A percentile compares a stretch with the other conserved stretches of the same genome.
These are phyloP conservation scores for Tetracladium setigerum DNA, from an alignment of 495 filamentous ascomycete species.

Conservation along the genomic window DNA sequence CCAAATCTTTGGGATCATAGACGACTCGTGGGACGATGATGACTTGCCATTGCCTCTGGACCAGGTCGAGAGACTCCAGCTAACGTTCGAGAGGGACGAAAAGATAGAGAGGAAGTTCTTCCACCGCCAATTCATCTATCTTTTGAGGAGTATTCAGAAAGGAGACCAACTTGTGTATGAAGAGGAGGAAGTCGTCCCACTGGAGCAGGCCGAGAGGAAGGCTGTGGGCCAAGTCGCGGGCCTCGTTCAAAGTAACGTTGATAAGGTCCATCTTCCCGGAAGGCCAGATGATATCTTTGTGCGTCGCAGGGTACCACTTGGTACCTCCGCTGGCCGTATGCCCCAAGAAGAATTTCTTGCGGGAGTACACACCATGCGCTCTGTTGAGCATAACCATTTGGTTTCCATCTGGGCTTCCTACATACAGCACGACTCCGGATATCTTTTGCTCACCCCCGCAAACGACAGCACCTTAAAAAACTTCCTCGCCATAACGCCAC, in stretches of 20 bases:
- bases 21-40: slow-evolving; percentile 81
- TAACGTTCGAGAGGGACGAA: slow-evolving; percentile 53
- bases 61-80: slow-evolving; percentile 57
- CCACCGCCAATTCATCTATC: slow-evolving; percentile 71
- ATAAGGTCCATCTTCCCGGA: slow-evolving; percentile 60
- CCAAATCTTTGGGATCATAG: slow-evolving; percentile 78
- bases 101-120: slow-evolving; percentile 68
- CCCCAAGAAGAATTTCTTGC: slow-evolving; percentile 59
- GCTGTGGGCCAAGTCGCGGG: slow-evolving; percentile 38
- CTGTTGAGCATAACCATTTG: slow-evolving; percentile 70
- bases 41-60: slow-evolving; percentile 76
- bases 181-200: slow-evolving; percentile 70
- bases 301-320: slow-evolving; percentile 65
- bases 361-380: slow-evolving; percentile 55
- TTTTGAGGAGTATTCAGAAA: slow-evolving; percentile 61
- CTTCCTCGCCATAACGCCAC: slow-evolving; percentile 63
- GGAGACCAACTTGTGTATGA: slow-evolving; percentile 69
- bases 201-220: slow-evolving; percentile 58
- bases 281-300: slow-evolving; percentile 52
- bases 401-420: slow-evolving; percentile 79
- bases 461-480: slow-evolving; percentile 70
- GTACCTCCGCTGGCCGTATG: slow-evolving; percentile 47
- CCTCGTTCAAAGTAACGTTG: slow-evolving; percentile 44
- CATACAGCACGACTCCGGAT: slow-evolving; percentile 61
- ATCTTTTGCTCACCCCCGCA: slow-evolving; percentile 66